A percentile compares a stretch with the other conserved stretches of the same genome.
phyloP scores from a whole-genome alignment of 805 yeast genomes.

The Cyberlindnera petersonii region DNA sequence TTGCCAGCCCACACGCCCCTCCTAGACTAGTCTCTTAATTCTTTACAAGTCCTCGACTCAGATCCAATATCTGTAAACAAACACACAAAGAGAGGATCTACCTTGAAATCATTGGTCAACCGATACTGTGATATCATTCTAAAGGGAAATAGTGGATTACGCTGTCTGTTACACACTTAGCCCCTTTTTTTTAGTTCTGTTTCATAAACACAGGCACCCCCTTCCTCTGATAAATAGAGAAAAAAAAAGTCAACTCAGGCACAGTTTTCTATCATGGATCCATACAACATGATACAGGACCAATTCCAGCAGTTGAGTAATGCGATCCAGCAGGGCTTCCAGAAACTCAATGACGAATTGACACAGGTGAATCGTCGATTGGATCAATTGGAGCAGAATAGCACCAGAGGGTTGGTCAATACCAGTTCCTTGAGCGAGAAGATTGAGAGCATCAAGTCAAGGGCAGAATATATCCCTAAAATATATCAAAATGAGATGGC shows the following conservation, averaged over 20 bases:
- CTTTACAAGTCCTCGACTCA: too few species aligned
- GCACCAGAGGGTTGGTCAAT: constrained; percentile 3
- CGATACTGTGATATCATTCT: too few species aligned
- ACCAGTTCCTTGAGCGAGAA: constrained; percentile 10
- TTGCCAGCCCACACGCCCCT: too few species aligned
- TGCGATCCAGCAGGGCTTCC: constrained; percentile 16
- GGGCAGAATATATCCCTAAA: constrained; percentile 19
- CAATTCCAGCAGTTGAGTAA: constrained; percentile 23
- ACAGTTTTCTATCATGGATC: too few species aligned
- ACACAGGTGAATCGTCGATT: constrained; percentile 18
- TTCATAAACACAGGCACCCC: background rate
- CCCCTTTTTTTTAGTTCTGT: too few species aligned
- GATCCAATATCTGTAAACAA: too few species aligned
- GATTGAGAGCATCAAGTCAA: constrained; percentile 12
- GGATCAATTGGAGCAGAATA: constrained; percentile 21
- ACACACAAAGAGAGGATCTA: too few species aligned
- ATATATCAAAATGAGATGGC: constrained; percentile 20
- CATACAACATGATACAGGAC: constrained; percentile 25
- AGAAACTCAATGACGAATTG: constrained; percentile 21
- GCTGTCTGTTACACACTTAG: too few species aligned
- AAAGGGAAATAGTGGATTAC: too few species aligned
- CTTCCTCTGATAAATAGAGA: background rate
- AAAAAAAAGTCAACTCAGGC: background rate
- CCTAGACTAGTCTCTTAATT: too few species aligned
- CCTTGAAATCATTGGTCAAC: too few species aligned